These are phyloP conservation scores for Mrakia frigida DNA, from an alignment of 768 basidiomycete species.

Conservation along the genomic window DNA sequence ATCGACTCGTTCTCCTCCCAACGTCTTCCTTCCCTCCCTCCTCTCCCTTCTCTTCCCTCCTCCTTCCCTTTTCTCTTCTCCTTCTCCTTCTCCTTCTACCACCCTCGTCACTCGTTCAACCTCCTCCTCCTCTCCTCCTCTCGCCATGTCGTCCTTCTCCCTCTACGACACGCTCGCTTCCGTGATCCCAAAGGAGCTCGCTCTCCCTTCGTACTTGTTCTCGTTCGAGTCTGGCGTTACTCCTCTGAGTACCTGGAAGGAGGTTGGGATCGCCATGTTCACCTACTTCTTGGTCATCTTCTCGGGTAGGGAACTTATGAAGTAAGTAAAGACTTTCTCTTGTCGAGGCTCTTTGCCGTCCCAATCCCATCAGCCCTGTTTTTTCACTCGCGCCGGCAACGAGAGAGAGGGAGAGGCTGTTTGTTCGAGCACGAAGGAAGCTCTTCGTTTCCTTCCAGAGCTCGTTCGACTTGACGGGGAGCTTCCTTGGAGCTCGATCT, in stretches of 20 bases:
- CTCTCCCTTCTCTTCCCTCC: background rate
- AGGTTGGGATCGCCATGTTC: constrained; percentile 63
- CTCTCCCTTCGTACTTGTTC: constrained; percentile 48
- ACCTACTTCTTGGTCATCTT: constrained; percentile 87
- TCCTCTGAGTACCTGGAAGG: constrained; percentile 69
- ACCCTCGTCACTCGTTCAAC: background rate
- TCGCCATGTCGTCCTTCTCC: background rate
- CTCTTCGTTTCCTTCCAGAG: background rate
- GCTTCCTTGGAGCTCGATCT: background rate
- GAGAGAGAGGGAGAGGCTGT: background rate
- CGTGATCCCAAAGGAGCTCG: constrained; percentile 36
- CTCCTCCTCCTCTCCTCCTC: background rate
- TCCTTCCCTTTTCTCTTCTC: background rate
- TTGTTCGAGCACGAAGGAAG: background rate
- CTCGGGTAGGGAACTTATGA: constrained; percentile 77
- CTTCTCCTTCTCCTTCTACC: background rate
- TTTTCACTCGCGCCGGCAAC: background rate
- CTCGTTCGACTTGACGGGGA: background rate
- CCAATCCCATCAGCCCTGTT: background rate
- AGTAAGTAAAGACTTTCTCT: constrained; percentile 52
- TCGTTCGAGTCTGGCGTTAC: constrained; percentile 68
- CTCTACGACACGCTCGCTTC: constrained; percentile 31
- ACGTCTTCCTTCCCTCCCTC: too few relatives aligned
- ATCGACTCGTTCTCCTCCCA: too few relatives aligned
- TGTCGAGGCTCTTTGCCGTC: background rate